Base-by-base conservation (phyloP, 805 yeast species). In the Cyberlindnera lachancei region DNA sequence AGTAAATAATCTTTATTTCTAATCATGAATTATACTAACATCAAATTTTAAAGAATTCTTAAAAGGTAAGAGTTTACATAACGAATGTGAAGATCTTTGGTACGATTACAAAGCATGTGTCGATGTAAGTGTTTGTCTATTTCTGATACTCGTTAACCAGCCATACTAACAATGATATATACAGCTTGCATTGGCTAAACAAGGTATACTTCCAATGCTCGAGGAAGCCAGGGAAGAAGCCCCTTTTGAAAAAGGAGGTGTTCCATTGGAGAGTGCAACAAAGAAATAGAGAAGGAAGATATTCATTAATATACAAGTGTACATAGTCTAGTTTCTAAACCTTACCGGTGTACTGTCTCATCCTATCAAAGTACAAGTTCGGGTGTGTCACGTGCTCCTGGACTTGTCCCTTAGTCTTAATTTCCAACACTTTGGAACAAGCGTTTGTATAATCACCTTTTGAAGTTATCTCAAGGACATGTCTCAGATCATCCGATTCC, bases 81-180 rank as follows among this genome's bases (percentile, higher is more conserved):
- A 90, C 54, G 96, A 90, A 58, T 92, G 98, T 59, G 80, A 84
- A 33, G 90, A 79, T 19, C 70, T 84, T 20, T 92, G 96, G 96
- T 72, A 73, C 37, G 79, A 75, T 33, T 92, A 92, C 57, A 84
- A 83, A 46, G 77, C 76, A n/a, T 92, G 98, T 60, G 78, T 92
- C 18, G 79, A 85, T 45, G 73, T 71, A 28, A 12, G 50, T 48
- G 21, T 7, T n/a, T 15, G 12, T n/a, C 15, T 22, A 17, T 8
- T 12, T 16, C 17, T 18, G 25, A 17, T 15, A 9, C 18, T 23
- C 17, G n/a, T n/a, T n/a, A n/a, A n/a, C n/a, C n/a, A n/a, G n/a
- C n/a, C n/a, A 29, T 31, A 36, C 36, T 17, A 18, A 36, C 33
- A 23, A 15, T 23, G 16, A 38, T 33, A 21, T 13, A 15, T 10